Evolutionary conservation across 345 rosid genomes (phyloP).

Genomic region (Eucalyptus grandis): DNA sequence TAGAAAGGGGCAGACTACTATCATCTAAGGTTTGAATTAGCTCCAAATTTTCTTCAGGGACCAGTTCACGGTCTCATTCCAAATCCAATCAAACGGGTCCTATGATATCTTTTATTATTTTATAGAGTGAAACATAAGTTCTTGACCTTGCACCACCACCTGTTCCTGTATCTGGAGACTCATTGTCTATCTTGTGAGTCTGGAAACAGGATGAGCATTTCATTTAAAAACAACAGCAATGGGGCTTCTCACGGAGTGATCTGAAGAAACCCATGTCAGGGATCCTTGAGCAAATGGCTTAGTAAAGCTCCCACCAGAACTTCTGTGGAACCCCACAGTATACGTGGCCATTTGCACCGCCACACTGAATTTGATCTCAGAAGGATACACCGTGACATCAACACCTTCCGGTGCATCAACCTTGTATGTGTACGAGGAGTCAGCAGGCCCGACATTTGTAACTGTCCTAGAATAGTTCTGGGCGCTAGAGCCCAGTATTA

Average conservation of each 20-base stretch:
- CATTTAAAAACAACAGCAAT: neutral
- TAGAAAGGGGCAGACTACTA: neutral
- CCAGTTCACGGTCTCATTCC: neutral
- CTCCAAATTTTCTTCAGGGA: neutral
- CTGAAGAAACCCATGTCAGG: neutral
- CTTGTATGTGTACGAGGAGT: neutral
- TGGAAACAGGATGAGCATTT: neutral
- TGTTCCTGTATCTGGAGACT: neutral
- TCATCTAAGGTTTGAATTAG: neutral
- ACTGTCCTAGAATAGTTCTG: constrained; percentile 2
- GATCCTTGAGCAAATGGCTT: neutral
- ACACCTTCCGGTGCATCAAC: neutral
- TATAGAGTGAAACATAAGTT: neutral
- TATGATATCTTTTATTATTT: neutral
- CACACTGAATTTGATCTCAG: neutral
- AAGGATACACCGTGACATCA: constrained; percentile 1
- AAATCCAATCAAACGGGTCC: neutral
- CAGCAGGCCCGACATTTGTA: neutral
- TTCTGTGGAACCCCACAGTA: constrained; percentile 2
- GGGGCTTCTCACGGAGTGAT: constrained; percentile 5
- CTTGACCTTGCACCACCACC: neutral
- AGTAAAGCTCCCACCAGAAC: neutral
- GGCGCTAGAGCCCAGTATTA: neutral
- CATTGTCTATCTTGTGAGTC: neutral
- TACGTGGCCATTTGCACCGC: neutral